phyloP scores from a whole-genome alignment of 331 rosid genomes.

The Quercus tomentella region DNA sequence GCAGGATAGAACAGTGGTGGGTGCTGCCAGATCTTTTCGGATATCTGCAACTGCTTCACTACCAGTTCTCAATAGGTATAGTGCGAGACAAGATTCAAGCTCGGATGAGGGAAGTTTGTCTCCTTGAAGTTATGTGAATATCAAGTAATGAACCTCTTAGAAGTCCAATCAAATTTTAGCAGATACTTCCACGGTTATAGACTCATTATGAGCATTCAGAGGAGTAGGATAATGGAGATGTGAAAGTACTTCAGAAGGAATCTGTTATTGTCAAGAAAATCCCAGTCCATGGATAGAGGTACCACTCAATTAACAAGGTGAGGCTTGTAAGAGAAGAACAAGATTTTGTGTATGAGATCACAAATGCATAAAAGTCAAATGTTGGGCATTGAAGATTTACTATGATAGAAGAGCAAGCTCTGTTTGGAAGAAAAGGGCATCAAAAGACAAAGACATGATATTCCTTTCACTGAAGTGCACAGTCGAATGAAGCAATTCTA shows the following conservation, averaged over 20 bases:
- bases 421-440: slow-evolving; percentile 12
- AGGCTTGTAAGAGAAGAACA: slow-evolving; percentile 7
- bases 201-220: slow-evolving; percentile 23
- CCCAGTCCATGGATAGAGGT: slow-evolving; percentile 15
- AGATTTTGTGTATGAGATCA: slow-evolving; percentile 15
- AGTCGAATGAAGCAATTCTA: not conserved
- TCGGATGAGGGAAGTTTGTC: slow-evolving; percentile 95
- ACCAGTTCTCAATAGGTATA: slow-evolving; percentile 85
- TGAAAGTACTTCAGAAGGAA: slow-evolving; percentile 22
- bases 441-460: slow-evolving; percentile 8
- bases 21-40: slow-evolving; percentile 86
- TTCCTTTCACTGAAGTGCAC: not conserved
- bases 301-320: slow-evolving; percentile 3
- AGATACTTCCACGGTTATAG: slow-evolving; percentile 16
- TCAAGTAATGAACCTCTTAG: slow-evolving; percentile 34
- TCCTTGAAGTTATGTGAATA: slow-evolving; percentile 43
- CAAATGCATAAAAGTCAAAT: slow-evolving; percentile 6
- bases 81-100: slow-evolving; percentile 57
- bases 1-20: slow-evolving; percentile 73
- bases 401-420: slow-evolving; percentile 14
- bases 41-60: slow-evolving; percentile 72
- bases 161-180: slow-evolving; percentile 29
- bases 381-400: slow-evolving; percentile 18
- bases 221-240: slow-evolving; percentile 17
- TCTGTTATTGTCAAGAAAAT: slow-evolving; percentile 12